Conservation (phyloP, 345 rosid species). For the Lenwebbia sp. region DNA sequence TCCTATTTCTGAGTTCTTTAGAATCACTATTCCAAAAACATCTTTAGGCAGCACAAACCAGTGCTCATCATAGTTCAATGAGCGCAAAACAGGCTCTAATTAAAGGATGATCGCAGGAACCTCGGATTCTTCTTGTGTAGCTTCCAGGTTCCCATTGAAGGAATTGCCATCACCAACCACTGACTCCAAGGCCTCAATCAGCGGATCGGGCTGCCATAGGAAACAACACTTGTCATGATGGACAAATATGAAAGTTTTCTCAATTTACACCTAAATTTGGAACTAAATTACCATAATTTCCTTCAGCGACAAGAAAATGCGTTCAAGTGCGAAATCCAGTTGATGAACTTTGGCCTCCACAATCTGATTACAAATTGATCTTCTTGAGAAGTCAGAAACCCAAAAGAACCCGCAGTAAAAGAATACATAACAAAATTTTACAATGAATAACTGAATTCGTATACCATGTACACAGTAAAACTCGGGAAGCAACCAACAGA, state of each 20-base stretch:
- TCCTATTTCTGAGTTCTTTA: neutral
- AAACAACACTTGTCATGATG: neutral
- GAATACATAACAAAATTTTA: neutral
- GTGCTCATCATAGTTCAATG: neutral
- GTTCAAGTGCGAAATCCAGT: conserved; percentile 72
- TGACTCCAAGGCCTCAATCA: conserved; percentile 65
- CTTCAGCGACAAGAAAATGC: conserved; percentile 79
- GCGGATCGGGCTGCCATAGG: conserved; percentile 70
- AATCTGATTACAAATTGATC: conserved; percentile 33
- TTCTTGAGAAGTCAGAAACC: neutral
- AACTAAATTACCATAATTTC: conserved; percentile 50
- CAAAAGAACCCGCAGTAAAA: neutral
- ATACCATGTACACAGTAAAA: neutral
- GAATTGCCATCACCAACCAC: conserved; percentile 57
- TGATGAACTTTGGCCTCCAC: conserved; percentile 94
- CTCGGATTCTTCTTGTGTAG: conserved; percentile 63
- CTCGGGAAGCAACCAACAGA: neutral
- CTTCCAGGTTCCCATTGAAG: conserved; percentile 53
- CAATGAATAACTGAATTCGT: neutral
- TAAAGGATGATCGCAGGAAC: conserved; percentile 16
- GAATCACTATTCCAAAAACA: neutral
- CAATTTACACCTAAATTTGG: neutral
- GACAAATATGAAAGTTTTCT: neutral
- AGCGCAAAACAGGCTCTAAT: neutral
- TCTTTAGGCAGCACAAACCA: neutral